Conservation (phyloP, 1,284 basidiomycete genomes). For the Rhodotorula sp. region DNA sequence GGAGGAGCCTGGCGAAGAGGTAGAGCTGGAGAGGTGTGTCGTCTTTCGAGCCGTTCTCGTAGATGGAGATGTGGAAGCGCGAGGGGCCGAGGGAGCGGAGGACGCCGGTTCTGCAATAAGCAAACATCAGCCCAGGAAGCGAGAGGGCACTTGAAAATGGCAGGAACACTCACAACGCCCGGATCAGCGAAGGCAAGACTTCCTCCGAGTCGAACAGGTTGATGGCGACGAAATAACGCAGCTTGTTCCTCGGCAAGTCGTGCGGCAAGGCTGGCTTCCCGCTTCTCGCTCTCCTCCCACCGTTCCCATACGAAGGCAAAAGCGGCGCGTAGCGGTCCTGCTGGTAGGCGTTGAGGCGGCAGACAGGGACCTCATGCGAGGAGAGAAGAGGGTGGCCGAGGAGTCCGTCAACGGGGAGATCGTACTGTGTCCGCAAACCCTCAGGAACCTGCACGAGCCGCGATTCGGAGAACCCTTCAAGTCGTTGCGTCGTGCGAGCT, state of each 20-base stretch:
- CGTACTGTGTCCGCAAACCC: neutral
- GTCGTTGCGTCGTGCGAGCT: neutral
- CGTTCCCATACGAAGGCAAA: conserved; percentile 4
- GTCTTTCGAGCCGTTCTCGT: conserved; percentile 45
- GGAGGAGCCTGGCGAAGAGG: conserved; percentile 33
- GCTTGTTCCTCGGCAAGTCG: conserved; percentile 8
- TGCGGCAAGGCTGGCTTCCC: conserved; percentile 4
- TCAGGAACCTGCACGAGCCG: conserved; percentile 1
- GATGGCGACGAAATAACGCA: conserved; percentile 41
- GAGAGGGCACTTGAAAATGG: neutral
- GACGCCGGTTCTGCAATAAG: too few species aligned
- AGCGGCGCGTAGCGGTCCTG: conserved; percentile 28
- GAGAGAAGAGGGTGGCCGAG: conserved; percentile 24
- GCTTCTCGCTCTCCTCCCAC: neutral
- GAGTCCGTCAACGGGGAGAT: conserved; percentile 9
- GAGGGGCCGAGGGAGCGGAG: conserved; percentile 32
- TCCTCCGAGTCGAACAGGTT: conserved; percentile 39
- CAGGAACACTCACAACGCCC: conserved; percentile 38
- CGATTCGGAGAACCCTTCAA: conserved; percentile 22
- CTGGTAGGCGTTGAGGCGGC: conserved; percentile 22
- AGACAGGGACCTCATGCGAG: conserved; percentile 4
- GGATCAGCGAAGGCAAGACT: conserved; percentile 43
- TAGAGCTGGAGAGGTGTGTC: conserved; percentile 40
- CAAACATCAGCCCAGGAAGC: too few species aligned
- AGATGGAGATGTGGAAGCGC: conserved; percentile 43